Base-by-base conservation (phyloP, 768 basidiomycete species). In the Mycena epipterygia region DNA sequence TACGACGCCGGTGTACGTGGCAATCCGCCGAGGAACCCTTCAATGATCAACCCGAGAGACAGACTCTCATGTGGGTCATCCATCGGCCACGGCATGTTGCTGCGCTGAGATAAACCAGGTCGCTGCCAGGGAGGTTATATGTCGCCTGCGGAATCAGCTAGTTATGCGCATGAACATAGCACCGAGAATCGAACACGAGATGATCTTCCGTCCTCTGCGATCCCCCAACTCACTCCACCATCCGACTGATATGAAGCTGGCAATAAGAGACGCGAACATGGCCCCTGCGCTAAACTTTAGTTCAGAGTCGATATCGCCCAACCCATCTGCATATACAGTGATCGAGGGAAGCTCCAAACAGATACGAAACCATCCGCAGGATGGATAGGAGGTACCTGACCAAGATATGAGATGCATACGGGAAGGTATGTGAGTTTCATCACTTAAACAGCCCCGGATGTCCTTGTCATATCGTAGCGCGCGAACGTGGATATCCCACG, bases 231-330 rank as follows among this genome's bases (percentile, higher is more conserved):
- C 48, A 25, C 64, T 70, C 69, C 69, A 70, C 60, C 60, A 67
- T 42, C 70, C 70, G 32, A 67, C 41, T 6, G 70, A 63, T 2
- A 67, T 13, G 46, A 72, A 72, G 61, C 70, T 72, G 13, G 67
- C 70, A 17, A 72, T n/a, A 41, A 72, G 67, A 0, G 60, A 61
- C 21, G 65, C 66, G 32, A 51, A 72, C 29, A 57, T 39, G 1
- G 53, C 21, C 64, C 64, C 70, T 71, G n/a, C n/a, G n/a, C n/a
- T 33, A 19, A 51, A 2, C 2, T 8, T 9, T n/a, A 65, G 39
- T 60, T 0, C 4, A 17, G 42, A n/a, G 19, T 23, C 29, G 21
- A 14, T 39, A 23, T 17, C 8, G 32, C 63, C 7, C 30, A n/a
- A 67, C 70, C 62, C 25, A 58, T 41, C 19, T 72, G 46, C 25